Base-by-base conservation (phyloP, 2,329 filamentous ascomycete genomes). In the Cercospora zeina region DNA sequence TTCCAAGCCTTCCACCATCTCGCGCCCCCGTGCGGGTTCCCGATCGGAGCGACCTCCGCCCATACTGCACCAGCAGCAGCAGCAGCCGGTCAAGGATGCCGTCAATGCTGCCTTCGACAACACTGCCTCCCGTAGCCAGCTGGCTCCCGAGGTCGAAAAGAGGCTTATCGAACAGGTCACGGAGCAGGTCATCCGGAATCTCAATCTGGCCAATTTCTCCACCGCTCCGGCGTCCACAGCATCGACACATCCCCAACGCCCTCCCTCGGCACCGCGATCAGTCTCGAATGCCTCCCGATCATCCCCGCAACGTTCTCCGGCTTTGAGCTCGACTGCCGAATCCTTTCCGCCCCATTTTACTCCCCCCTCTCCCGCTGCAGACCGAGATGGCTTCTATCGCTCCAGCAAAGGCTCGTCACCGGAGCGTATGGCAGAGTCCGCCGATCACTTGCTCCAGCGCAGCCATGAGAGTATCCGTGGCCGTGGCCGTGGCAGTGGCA, bases 61-160 rank as follows among this genome's bases (percentile, higher is more conserved):
- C 4, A 49, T 67, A 5, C 34, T 68, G 16, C 68, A 70, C 13
- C 69, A 71, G 55, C 69, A 65, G 24, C 69, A 65, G 24, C 68
- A 65, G 49, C 78, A 79, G 62, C 80, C 80, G 11, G 80, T 86
- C 66, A 82, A 82, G 67, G 82, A 85, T 68, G 84, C 83, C 34
- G 81, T 86, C 66, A 81, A 78, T 67, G 80, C 81, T 65, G 83
- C 83, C 9, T 83, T 85, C 63, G 77, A 82, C 67, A 79, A 80
- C 56, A 77, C 80, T 10, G 77, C 82, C 42, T 74, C 79, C 8
- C 74, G 78, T 16, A 78, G 77, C 62, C 79, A 81, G 39, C 75
- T 88, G 11, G 82, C 86, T 56, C 85, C 85, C 1, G 83, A 85
- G 7, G 76, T 88, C 21, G 80, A 89, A 55, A 81, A 83, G 53